These are phyloP conservation scores for Coix lacrymajobi DNA, from an alignment of 176 grass and related monocot species.

Conservation along the genomic window DNA sequence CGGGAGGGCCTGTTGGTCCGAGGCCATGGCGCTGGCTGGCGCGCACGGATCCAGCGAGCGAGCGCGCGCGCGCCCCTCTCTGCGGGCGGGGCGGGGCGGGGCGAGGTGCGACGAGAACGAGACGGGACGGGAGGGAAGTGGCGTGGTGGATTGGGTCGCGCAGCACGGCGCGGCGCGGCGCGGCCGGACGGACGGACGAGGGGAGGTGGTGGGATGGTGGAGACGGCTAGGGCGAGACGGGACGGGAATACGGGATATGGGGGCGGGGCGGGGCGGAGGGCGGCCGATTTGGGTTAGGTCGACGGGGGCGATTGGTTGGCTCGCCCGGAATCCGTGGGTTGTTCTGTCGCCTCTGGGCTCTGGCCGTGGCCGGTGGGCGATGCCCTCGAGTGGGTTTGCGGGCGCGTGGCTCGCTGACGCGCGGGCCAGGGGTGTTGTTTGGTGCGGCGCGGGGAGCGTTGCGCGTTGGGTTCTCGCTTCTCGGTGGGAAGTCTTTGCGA, in stretches of 20 bases:
- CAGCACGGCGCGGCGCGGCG: constrained; percentile 17
- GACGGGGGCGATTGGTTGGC: constrained; percentile 5
- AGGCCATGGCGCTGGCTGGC: constrained; percentile 41
- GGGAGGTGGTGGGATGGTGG: constrained; percentile 22
- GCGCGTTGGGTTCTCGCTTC: neutral
- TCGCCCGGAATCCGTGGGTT: constrained; percentile 14
- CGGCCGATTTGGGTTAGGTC: neutral
- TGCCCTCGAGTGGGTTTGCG: neutral
- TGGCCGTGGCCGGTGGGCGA: neutral
- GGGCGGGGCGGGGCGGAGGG: too few species aligned
- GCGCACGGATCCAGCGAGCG: constrained; percentile 31
- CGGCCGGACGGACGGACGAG: constrained; percentile 3
- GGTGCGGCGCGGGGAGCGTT: neutral
- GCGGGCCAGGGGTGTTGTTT: neutral
- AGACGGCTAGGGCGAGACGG: constrained; percentile 12
- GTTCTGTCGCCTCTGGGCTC: neutral
- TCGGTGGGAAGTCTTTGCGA: too few species aligned
- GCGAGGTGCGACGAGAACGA: constrained; percentile 20
- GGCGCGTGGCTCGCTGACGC: neutral
- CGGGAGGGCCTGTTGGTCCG: constrained; percentile 44
- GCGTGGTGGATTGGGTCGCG: constrained; percentile 35
- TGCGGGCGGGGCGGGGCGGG: neutral
- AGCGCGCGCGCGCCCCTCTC: too few species aligned
- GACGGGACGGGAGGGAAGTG: constrained; percentile 4
- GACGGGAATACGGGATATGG: neutral